phyloP scores from a whole-genome alignment of 805 yeast genomes.

The Starmerella davenportii region DNA sequence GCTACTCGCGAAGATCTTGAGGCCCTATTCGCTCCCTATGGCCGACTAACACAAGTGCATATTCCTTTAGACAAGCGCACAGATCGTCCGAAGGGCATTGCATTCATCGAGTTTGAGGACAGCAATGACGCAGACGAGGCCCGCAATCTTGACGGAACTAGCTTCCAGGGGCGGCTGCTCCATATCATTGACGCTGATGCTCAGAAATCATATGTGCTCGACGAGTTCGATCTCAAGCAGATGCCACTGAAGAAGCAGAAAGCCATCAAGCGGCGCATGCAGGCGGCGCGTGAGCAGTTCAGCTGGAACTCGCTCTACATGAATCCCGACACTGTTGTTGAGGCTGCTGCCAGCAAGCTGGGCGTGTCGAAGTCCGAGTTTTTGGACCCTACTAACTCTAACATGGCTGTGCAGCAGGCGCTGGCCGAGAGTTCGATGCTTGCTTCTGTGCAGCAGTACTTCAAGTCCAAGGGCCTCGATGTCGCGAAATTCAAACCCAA shows the following conservation, averaged over 20 bases:
- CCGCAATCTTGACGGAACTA: slow-evolving; percentile 57
- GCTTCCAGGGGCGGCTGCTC: slow-evolving; percentile 82
- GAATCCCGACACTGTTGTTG: slow-evolving; percentile 82
- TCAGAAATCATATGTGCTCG: slow-evolving; percentile 65
- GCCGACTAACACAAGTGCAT: slow-evolving; percentile 73
- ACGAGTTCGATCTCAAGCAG: slow-evolving; percentile 79
- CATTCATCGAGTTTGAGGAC: slow-evolving; percentile 56
- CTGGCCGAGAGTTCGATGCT: slow-evolving; percentile 92
- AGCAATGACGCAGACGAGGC: slow-evolving; percentile 63
- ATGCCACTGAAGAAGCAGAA: slow-evolving; percentile 83
- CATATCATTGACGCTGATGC: slow-evolving; percentile 77
- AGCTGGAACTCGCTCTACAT: slow-evolving; percentile 89
- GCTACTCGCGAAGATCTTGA: slow-evolving; percentile 66
- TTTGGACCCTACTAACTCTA: slow-evolving; percentile 71
- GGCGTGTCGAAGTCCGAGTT: slow-evolving; percentile 71
- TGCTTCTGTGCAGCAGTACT: slow-evolving; percentile 74
- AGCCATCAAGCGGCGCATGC: slow-evolving; percentile 64
- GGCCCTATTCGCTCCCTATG: slow-evolving; percentile 46
- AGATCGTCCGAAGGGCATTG: slow-evolving; percentile 83
- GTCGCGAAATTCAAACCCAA: slow-evolving; percentile 38
- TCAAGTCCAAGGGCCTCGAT: slow-evolving; percentile 74
- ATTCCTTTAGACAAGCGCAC: slow-evolving; percentile 81
- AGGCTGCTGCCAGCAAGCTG: slow-evolving; percentile 66
- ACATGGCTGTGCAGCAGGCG: slow-evolving; percentile 89
- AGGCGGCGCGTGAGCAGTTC: slow-evolving; percentile 72